Evolutionary conservation across 1,284 basidiomycete genomes (phyloP).

Genomic region (Trichosporon sp.): DNA sequence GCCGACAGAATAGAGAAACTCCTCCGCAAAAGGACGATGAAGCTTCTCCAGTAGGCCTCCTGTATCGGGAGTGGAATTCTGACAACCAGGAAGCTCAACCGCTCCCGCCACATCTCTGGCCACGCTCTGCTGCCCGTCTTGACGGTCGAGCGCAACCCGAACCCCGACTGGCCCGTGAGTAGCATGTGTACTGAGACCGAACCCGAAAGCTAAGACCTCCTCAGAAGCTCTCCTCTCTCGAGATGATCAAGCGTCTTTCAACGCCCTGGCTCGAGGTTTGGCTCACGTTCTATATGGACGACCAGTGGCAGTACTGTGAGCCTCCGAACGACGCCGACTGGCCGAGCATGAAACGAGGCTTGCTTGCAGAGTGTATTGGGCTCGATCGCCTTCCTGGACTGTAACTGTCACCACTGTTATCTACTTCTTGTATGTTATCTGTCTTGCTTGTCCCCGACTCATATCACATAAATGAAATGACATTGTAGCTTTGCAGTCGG

Average conservation of each 20-base stretch:
- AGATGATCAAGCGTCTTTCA: neutral
- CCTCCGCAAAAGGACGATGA: neutral
- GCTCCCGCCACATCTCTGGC: neutral
- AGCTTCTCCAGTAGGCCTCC: neutral
- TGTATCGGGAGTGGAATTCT: neutral
- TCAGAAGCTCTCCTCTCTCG: neutral
- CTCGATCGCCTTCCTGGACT: neutral
- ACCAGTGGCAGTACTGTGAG: slow-evolving; percentile 1
- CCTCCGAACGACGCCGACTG: neutral
- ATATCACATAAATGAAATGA: no score
- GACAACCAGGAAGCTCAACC: neutral
- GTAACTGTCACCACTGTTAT: neutral
- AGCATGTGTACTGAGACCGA: neutral
- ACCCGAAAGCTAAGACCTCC: neutral
- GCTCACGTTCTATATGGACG: slow-evolving; percentile 2
- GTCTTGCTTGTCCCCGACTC: neutral
- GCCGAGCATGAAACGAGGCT: neutral
- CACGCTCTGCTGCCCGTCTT: neutral
- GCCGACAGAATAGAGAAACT: neutral
- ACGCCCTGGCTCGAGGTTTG: slow-evolving; percentile 1
- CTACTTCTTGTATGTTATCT: neutral
- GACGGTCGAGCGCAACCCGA: neutral
- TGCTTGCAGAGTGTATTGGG: neutral
- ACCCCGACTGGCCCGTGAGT: neutral
- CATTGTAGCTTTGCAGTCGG: no score